A percentile compares a stretch with the other conserved stretches of the same genome.
Conservation (phyloP, 345 rosid species). For the Odontarrhena argentea region DNA sequence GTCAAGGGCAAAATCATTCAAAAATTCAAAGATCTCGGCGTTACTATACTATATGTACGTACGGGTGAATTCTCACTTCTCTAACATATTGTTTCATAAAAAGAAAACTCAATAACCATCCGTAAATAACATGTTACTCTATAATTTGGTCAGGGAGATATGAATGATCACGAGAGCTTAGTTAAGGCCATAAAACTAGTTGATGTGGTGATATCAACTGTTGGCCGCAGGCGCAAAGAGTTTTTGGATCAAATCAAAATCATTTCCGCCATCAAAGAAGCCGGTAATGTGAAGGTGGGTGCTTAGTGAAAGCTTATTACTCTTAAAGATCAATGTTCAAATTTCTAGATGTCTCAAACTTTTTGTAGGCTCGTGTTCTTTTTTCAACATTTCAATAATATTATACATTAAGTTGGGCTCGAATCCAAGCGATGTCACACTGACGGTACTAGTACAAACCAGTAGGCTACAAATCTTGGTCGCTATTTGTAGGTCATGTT, state of each 20-base stretch:
- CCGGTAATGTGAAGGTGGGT: slow-evolving; percentile 43
- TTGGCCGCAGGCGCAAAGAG: slow-evolving; percentile 12
- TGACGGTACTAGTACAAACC: no score
- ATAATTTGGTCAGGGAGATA: slow-evolving; percentile 36
- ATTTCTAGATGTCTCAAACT: no score
- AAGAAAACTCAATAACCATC: background rate
- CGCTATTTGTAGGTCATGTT: no score
- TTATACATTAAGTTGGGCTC: no score
- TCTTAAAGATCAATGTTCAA: no score
- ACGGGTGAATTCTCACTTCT: background rate
- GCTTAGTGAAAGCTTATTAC: no score
- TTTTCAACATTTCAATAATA: no score
- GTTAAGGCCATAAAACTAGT: slow-evolving; percentile 45
- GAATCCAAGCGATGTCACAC: no score
- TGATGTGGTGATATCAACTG: slow-evolving; percentile 43
- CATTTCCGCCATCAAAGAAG: slow-evolving; percentile 47
- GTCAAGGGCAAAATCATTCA: slow-evolving; percentile 33
- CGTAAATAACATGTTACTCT: background rate
- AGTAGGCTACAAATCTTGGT: no score
- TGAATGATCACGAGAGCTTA: slow-evolving; percentile 39
- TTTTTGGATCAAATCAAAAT: slow-evolving; percentile 39
- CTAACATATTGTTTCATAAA: background rate
- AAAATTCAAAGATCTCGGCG: slow-evolving; percentile 36
- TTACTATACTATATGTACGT: slow-evolving; percentile 31
- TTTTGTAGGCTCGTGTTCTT: no score